Percentiles rank a stretch among this genome's conserved stretches.
phyloP scores from a whole-genome alignment of 2,329 filamentous ascomycete species.

The Neopestalotiopsis rosae region DNA sequence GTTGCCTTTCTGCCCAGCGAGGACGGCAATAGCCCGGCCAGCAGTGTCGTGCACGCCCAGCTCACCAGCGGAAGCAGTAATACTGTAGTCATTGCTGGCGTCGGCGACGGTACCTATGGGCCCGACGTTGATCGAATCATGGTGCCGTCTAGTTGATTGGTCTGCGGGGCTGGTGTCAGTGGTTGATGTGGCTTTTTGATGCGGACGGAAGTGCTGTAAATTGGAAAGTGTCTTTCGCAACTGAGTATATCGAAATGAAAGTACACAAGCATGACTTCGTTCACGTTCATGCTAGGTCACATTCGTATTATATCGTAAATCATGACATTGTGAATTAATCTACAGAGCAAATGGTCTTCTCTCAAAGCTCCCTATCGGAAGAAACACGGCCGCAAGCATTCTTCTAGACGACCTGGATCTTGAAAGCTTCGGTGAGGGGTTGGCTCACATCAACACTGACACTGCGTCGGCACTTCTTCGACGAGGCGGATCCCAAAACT shows the following conservation, averaged over 20 bases:
- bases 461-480: neutral
- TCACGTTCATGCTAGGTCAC: neutral
- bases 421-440: constrained; percentile 13
- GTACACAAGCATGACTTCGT: too few relatives aligned
- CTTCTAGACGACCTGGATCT: constrained; percentile 3
- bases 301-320: neutral
- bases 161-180: neutral
- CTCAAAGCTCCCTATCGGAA: neutral
- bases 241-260: too few relatives aligned
- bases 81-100: constrained; percentile 50
- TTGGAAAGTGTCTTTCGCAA: too few relatives aligned
- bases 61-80: constrained; percentile 53
- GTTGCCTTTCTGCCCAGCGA: constrained; percentile 60
- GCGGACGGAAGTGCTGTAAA: too few relatives aligned
- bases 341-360: neutral
- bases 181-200: neutral
- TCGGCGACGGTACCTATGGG: constrained; percentile 45
- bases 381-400: neutral
- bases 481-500: constrained; percentile 41
- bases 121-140: constrained; percentile 61
- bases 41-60: constrained; percentile 52
- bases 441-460: constrained; percentile 12
- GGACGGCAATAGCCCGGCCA: constrained; percentile 48
- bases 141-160: constrained; percentile 45
- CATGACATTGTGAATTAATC: neutral